Conservation (phyloP, 2,329 filamentous ascomycete genomes). For the Fulvia fulva region DNA sequence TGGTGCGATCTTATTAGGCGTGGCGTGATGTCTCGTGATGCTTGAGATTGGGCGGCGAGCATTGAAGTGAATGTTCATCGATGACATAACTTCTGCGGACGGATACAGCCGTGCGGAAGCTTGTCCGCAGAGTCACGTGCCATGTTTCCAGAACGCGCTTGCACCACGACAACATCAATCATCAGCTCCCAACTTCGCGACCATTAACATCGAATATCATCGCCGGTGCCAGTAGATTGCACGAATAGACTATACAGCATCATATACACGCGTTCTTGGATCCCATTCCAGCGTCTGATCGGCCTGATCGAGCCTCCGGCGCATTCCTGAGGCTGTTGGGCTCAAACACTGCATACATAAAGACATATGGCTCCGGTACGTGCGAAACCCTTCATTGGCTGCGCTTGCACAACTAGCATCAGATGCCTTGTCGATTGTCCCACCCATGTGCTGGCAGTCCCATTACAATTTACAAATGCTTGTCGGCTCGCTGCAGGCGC, state of each 20-base stretch:
- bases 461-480: conserved; percentile 2
- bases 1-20: neutral
- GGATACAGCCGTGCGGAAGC: conserved; percentile 5
- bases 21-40: conserved; percentile 8
- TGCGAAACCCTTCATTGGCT: neutral
- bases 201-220: neutral
- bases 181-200: neutral
- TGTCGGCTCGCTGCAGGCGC: neutral
- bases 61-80: neutral
- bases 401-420: neutral
- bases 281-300: neutral
- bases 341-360: neutral
- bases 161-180: neutral
- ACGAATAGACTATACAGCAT: neutral
- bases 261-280: neutral
- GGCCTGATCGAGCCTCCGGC: neutral
- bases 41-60: neutral
- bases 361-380: conserved; percentile 12
- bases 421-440: neutral
- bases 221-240: neutral
- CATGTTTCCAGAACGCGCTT: neutral
- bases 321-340: neutral
- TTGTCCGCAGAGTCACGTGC: neutral
- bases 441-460: neutral
- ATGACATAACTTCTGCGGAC: neutral